Conservation (phyloP, 768 basidiomycete genomes). For the Crepidotus variabilis region DNA sequence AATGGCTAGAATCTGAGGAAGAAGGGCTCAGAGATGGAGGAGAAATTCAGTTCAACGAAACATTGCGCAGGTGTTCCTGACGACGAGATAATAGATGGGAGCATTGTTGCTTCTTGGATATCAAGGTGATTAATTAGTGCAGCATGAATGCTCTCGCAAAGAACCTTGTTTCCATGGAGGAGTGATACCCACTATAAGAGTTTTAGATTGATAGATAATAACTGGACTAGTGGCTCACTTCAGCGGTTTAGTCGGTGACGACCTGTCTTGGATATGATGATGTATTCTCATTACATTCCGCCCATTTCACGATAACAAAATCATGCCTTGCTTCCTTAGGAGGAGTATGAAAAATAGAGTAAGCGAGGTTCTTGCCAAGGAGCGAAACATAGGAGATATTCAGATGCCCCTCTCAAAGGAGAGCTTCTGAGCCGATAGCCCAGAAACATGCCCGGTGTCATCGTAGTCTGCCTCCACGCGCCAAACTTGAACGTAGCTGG, state of each 20-base stretch:
- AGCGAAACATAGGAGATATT: neutral
- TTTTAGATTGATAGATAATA: too few species aligned
- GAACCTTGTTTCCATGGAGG: neutral
- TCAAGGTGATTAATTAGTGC: neutral
- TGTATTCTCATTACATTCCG: neutral
- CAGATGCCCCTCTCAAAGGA: neutral
- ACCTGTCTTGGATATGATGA: neutral
- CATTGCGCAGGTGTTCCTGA: neutral
- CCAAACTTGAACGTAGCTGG: slow-evolving; percentile 1
- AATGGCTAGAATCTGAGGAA: neutral
- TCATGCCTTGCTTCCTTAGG: neutral
- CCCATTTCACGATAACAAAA: neutral
- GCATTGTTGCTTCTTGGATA: neutral
- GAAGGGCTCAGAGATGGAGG: neutral
- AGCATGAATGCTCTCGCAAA: too few species aligned
- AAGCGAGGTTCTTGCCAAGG: neutral
- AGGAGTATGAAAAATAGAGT: neutral
- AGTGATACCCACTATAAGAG: neutral
- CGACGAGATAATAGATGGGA: neutral
- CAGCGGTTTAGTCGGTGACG: neutral
- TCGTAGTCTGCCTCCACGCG: neutral
- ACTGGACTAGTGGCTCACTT: neutral
- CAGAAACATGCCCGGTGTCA: neutral
- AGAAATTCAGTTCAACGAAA: neutral
- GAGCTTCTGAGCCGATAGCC: neutral